These are phyloP conservation scores for Trichosporon sp. DNA, from an alignment of 1,284 basidiomycete genomes.

Conservation along the genomic window DNA sequence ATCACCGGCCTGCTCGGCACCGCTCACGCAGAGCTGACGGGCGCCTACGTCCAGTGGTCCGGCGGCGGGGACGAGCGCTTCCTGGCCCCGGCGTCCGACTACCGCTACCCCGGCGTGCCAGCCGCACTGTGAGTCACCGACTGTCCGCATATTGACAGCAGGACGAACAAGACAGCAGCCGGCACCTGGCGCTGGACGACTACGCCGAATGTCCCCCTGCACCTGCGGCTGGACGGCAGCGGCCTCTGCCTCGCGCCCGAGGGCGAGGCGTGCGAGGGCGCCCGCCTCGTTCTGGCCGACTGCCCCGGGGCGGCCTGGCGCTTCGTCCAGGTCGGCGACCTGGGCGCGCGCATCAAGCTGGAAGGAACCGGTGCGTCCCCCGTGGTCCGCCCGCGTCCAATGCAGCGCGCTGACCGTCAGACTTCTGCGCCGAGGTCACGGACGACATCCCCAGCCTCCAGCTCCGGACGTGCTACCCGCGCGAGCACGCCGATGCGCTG, in stretches of 20 bases:
- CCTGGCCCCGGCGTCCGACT: neutral
- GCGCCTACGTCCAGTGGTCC: neutral
- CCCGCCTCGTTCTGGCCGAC: neutral
- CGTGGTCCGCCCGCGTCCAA: no score
- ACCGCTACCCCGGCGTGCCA: neutral
- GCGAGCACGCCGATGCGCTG: neutral
- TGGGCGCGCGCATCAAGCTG: neutral
- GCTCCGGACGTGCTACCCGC: neutral
- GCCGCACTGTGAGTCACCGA: neutral
- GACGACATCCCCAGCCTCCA: neutral
- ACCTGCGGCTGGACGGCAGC: neutral
- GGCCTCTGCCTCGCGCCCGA: neutral
- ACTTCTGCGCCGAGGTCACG: neutral
- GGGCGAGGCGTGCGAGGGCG: neutral
- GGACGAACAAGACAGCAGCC: neutral
- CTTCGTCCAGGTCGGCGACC: neutral
- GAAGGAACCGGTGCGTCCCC: neutral
- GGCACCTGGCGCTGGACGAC: neutral
- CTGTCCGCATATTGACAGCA: neutral
- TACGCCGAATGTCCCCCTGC: neutral
- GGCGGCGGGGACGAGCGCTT: neutral
- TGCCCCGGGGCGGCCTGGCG: neutral
- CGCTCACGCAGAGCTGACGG: neutral
- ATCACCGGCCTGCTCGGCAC: neutral
- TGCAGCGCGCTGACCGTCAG: neutral